Evolutionary conservation across 78 protist species (phyloP).

Genomic region (Cavenderia fasciculata): DNA sequence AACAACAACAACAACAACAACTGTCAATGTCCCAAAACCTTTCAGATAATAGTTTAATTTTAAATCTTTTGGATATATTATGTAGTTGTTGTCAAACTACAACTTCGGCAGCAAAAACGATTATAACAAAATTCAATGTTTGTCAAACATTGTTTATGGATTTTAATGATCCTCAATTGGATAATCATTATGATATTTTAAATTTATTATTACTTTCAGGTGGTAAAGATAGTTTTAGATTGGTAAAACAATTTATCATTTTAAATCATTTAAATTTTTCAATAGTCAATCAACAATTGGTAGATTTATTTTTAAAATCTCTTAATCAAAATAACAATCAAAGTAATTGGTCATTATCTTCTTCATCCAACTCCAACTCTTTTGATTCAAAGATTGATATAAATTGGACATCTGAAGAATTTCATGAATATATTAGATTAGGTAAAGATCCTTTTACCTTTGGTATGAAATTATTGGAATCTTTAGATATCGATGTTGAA

Average conservation of each 20-base stretch:
- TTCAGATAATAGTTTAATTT: too few species aligned
- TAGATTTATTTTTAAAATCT: slow-evolving; percentile 21
- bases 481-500: slow-evolving; percentile 25
- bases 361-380: neutral
- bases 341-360: neutral
- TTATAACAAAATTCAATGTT: slow-evolving; percentile 45
- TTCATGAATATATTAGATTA: slow-evolving; percentile 52
- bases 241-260: slow-evolving; percentile 19
- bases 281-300: slow-evolving; percentile 17
- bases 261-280: slow-evolving; percentile 6
- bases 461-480: slow-evolving; percentile 63
- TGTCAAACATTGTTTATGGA: slow-evolving; percentile 30
- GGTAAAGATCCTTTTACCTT: slow-evolving; percentile 65
- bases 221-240: slow-evolving; percentile 51
- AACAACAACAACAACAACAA: neutral
- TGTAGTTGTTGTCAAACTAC: neutral
- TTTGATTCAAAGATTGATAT: slow-evolving; percentile 34
- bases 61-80: too few species aligned
- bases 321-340: too few species aligned
- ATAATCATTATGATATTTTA: slow-evolving; percentile 32
- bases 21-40: too few species aligned
- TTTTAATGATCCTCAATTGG: slow-evolving; percentile 10
- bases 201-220: slow-evolving; percentile 4
- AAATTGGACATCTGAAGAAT: slow-evolving; percentile 67
- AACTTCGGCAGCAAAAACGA: slow-evolving; percentile 39